Evolutionary conservation across 1,284 basidiomycete species (phyloP).

Genomic region (Rhodotorula sp.): DNA sequence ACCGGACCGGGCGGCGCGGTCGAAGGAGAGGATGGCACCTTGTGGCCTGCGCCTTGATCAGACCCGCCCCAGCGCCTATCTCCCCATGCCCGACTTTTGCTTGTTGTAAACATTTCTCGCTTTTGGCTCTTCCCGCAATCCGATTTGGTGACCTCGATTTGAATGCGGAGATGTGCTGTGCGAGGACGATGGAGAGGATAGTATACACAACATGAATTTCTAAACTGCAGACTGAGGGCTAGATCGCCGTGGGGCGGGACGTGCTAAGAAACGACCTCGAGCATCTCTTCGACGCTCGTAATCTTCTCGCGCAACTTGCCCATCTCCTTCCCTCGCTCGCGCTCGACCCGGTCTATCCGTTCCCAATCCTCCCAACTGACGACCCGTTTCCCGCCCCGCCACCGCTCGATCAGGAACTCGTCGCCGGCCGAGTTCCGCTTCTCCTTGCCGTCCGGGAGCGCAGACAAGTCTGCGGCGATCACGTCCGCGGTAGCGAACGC

Average conservation of each 20-base stretch:
- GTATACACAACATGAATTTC: too few species aligned
- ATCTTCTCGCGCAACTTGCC: conserved; percentile 46
- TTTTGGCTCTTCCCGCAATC: too few species aligned
- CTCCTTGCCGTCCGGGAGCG: not conserved
- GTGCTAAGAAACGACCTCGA: conserved; percentile 21
- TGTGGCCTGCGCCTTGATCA: conserved; percentile 33
- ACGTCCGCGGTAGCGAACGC: conserved; percentile 75
- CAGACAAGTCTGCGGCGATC: conserved; percentile 59
- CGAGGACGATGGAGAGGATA: too few species aligned
- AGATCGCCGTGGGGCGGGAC: too few species aligned
- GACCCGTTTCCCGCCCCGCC: conserved; percentile 12
- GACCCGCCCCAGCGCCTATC: too few species aligned
- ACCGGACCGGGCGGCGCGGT: conserved; percentile 13
- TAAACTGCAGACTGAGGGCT: not conserved
- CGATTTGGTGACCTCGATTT: too few species aligned
- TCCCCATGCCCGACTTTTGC: not conserved
- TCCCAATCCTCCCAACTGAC: conserved; percentile 45
- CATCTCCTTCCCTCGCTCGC: conserved; percentile 31
- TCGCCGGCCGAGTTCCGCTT: not conserved
- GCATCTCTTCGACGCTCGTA: conserved; percentile 41
- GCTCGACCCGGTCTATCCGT: conserved; percentile 40
- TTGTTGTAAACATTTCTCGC: not conserved
- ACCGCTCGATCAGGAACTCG: conserved; percentile 13
- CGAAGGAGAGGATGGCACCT: conserved; percentile 26
- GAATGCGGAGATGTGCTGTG: too few species aligned